Base-by-base conservation (phyloP, 164 flowering plant genomes). In the Tetracentron sinense region DNA sequence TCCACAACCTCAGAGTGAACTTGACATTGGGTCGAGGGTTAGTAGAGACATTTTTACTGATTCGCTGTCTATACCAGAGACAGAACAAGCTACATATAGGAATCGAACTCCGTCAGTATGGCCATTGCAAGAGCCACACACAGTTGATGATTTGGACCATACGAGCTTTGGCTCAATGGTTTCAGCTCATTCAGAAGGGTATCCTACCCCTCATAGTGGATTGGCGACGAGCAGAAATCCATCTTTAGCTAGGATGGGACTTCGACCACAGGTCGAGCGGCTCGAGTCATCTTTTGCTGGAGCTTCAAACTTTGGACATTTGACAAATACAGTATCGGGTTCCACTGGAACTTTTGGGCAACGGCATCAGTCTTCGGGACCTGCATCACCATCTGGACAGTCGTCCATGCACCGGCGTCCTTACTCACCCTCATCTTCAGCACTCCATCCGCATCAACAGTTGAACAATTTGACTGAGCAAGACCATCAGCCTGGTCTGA, bases 31-130 rank as follows among this genome's bases (percentile, higher is more conserved):
- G 42, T 63, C 85, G 38, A 78, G 72, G 55, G 49, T 71, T 69
- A 79, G 77, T 50, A 75, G 75, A 66, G 93, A 81, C 72, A 61
- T 68, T 42, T 76, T 83, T 11, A 38, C 72, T 22, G 90, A 83
- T 60, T 82, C 85, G 31, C 31, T 66, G 16, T 67, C 82, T 4
- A 51, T 61, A 19, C 74, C 77, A 54, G 69, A 51, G 64, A 81
- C 63, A 70, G 79, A 77, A 38, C 72, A 68, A 57, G 59, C 69
- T 33, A 48, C 77, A 58, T 69, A 60, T 71, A 77, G 78, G 17
- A 63, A 56, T 69, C 72, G 61, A 35, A 49, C 31, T 7, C 55
- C 79, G 60, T 65, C 79, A 20, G 31, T 49, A 22, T 79, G 76
- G 84, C 58, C 44, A 46, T 53, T 63, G 38, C 62, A 60, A 54